Base-by-base conservation (phyloP, 345 rosid species). In the Moringa oleifera region DNA sequence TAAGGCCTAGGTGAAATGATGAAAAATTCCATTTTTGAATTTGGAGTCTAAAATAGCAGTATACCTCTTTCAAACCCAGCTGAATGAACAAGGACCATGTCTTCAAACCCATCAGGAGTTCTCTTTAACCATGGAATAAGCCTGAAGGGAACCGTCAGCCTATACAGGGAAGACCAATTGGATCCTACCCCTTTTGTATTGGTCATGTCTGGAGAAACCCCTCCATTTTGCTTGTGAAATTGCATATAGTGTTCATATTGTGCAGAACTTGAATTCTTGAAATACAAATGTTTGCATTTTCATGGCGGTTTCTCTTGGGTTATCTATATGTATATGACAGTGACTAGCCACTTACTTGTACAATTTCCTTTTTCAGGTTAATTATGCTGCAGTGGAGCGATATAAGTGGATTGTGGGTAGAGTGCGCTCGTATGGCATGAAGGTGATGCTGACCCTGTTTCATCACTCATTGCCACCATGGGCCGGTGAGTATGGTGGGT, bases 401-500 rank as follows among this genome's bases (percentile, higher is more conserved):
- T 93, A 87, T 69, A 93, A 85, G 64, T 90, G 97, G 97, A 93
- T 90, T 58, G 78, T 93, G 47, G 23, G 57, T 28, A 83, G 87
- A 83, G 91, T 93, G 66, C 97, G 67, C 53, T 76, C 81, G 51
- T 78, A 80, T 68, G 98, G 96, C 69, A 90, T 93, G 98, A 93
- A 86, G 77, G 98, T 90, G 78, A 93, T 93, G 98, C 85, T 87
- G 55, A 93, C 97, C 31, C 75, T 93, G 28, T 93, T 93, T 70
- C 98, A 93, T 74, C 98, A 93, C 71, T 90, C 98, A 21, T 70
- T 93, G 75, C 98, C 98, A 52, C 90, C 94, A 23, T 93, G 97
- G 97, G 98, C 97, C 57, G 84, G 90, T 79, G 97, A 80, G 56
- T 93, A 90, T 77, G 98, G 98, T 46, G 98, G 98, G 20, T 90